These are phyloP conservation scores for Chenopodium suecicum DNA, from an alignment of 148 eudicot species.

Conservation along the genomic window DNA sequence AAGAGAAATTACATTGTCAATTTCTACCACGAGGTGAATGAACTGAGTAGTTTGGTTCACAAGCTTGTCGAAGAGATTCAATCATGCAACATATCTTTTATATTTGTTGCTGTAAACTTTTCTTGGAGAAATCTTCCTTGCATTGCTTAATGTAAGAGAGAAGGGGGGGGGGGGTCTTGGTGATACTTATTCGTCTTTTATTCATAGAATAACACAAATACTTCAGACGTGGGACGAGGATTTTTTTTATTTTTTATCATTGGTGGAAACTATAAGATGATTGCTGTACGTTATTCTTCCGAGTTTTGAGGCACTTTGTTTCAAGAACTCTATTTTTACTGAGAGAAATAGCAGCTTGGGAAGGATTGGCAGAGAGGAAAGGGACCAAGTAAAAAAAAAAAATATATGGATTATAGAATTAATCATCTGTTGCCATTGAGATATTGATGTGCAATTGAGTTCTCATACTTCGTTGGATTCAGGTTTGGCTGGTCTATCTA, in stretches of 20 bases:
- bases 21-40: neutral
- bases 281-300: neutral
- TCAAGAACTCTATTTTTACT: neutral
- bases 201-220: neutral
- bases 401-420: neutral
- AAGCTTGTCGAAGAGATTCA: neutral
- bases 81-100: neutral
- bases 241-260: neutral
- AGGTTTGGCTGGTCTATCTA: conserved; percentile 98
- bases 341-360: neutral
- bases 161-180: neutral
- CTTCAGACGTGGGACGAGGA: neutral
- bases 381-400: neutral
- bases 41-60: neutral
- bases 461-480: conserved; percentile 18
- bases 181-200: neutral
- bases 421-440: neutral
- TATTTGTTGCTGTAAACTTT: neutral
- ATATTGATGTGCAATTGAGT: neutral
- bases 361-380: neutral
- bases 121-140: neutral
- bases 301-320: neutral
- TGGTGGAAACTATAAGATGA: neutral
- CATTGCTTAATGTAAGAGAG: neutral
- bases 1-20: neutral